Evolutionary conservation across 371 early-diverging fungal genomes (phyloP).

Genomic region (Dinochytrium kinnereticum): DNA sequence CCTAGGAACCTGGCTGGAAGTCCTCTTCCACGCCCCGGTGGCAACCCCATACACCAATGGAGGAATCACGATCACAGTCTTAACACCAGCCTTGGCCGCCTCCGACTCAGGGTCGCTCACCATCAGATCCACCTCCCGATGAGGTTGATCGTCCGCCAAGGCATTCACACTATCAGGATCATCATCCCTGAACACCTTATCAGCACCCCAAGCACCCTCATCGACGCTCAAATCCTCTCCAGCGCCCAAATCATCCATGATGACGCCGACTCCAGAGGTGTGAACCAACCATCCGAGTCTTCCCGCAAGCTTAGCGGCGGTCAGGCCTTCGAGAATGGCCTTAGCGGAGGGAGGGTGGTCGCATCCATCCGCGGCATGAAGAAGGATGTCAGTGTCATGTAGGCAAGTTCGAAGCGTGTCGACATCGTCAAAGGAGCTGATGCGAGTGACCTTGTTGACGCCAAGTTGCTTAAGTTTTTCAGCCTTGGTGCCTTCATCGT

Average conservation of each 20-base stretch:
- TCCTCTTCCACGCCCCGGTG: conserved; percentile 21
- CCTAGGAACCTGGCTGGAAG: conserved; percentile 23
- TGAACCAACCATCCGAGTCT: conserved; percentile 18
- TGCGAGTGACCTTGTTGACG: not conserved
- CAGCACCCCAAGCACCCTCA: not conserved
- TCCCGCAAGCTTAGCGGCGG: not conserved
- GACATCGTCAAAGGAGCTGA: conserved; percentile 20
- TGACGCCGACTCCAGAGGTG: conserved; percentile 35
- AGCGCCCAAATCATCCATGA: conserved; percentile 27
- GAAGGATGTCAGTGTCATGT: conserved; percentile 27
- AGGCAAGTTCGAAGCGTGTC: conserved; percentile 5
- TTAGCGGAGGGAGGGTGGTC: conserved; percentile 29
- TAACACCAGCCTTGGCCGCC: conserved; percentile 9
- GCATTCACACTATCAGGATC: conserved; percentile 21
- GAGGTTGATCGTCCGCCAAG: conserved; percentile 19
- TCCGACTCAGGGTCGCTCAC: conserved; percentile 17
- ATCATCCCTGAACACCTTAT: conserved; percentile 20
- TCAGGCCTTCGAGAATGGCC: conserved; percentile 31
- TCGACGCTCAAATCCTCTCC: not conserved
- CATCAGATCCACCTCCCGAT: conserved; percentile 35
- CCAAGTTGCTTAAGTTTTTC: not conserved
- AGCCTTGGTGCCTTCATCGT: not conserved
- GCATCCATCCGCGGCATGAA: conserved; percentile 39
- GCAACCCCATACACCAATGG: conserved; percentile 36
- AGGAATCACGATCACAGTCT: conserved; percentile 33